Base-by-base conservation (phyloP, 2,329 filamentous ascomycete genomes). In the Fusarium torreyae region DNA sequence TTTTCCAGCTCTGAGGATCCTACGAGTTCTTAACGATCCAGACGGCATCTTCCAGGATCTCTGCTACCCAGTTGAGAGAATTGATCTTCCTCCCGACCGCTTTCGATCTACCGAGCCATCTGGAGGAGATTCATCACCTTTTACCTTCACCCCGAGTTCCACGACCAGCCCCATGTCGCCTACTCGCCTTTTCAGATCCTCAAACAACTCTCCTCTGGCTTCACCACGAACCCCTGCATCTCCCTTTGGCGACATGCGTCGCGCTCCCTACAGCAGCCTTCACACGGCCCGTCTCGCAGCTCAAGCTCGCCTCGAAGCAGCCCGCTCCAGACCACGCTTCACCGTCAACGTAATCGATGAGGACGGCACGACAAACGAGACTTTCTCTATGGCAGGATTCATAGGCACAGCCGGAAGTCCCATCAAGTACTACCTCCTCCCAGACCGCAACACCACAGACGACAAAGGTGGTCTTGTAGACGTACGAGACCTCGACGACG, bases 1-100 rank as follows among this genome's bases (percentile, higher is more conserved):
- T 0, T 92, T 94, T 73, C 92, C 92, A 0, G 76, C 80, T 1
- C 83, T 94, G 11, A 82, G 81, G 11, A 81, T 76, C 2, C 79
- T 94, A 18, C 87, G 92, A 55, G 83, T 88, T 0, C 92, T 91
- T 2, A 88, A 88, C 59, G 92, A 94, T 68, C 86, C 90, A 2
- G 87, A 92, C 7, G 92, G 91, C 26, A 71, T 87, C 9, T 88
- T 94, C 66, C 92, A 94, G 78, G 80, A 83, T 2, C 83, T 94
- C 2, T 94, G 92, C 77, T 86, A 85, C 43, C 91, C 91, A 1
- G 80, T 85, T 6, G 86, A 86, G 31, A 83, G 83, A 31, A 81
- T 87, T 20, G 84, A 88, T 40, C 79, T 86, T 22, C 82, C 85
- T 2, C 79, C 78, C 11, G 86, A 89, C 65, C 83, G 83, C 22